Percentiles rank a stretch among this genome's conserved stretches.
Conservation (phyloP, 257 asterid genomes). For the Nicotiana attenuata region DNA sequence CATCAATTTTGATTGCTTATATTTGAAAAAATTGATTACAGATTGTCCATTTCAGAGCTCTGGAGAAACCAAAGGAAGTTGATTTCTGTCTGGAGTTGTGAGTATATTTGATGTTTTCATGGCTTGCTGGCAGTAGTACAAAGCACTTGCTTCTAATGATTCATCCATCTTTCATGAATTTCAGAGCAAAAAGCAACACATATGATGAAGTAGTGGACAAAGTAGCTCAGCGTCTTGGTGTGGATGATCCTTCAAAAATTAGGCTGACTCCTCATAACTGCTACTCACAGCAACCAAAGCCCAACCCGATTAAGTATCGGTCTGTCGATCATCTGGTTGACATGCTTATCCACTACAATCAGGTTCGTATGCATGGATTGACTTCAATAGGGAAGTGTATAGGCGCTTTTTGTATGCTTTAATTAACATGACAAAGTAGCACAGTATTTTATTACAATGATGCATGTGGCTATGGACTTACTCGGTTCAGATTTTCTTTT, state of each 20-base stretch:
- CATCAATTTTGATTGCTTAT: not conserved
- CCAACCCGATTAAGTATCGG: slow-evolving; percentile 69
- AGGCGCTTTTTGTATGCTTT: not conserved
- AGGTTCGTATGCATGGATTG: slow-evolving; percentile 37
- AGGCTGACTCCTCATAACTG: slow-evolving; percentile 96
- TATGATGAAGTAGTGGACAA: slow-evolving; percentile 90
- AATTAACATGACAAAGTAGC: not conserved
- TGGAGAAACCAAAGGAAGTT: slow-evolving; percentile 86
- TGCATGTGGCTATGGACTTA: slow-evolving; percentile 3
- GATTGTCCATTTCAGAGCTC: slow-evolving; percentile 80
- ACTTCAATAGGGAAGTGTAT: not conserved
- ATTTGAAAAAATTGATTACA: slow-evolving; percentile 24
- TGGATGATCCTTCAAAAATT: slow-evolving; percentile 85
- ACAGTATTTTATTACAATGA: not conserved
- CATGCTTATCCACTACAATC: slow-evolving; percentile 96
- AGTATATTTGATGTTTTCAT: slow-evolving; percentile 25
- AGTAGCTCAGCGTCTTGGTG: slow-evolving; percentile 71
- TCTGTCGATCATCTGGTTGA: slow-evolving; percentile 75
- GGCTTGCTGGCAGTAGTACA: slow-evolving; percentile 6
- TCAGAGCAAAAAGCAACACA: slow-evolving; percentile 78
- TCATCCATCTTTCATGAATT: slow-evolving; percentile 19
- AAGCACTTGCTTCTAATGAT: slow-evolving; percentile 9
- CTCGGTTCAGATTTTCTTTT: not conserved
- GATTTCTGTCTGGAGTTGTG: slow-evolving; percentile 83
- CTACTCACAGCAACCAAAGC: slow-evolving; percentile 94